Evolutionary conservation across 108 stramenopile genomes (phyloP).

Genomic region (Seminavis robusta): DNA sequence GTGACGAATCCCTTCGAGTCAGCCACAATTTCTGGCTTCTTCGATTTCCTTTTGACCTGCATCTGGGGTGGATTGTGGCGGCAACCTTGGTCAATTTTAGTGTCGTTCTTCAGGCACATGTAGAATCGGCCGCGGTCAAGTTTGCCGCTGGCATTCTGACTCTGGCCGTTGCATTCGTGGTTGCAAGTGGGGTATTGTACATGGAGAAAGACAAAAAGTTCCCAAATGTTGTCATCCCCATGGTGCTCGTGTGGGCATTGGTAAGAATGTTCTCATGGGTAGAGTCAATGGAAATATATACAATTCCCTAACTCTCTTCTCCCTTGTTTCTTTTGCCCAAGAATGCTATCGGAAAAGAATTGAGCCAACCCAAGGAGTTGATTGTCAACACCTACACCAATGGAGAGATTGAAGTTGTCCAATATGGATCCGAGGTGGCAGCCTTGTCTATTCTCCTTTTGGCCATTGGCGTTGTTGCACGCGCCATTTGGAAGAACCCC

Average conservation of each 20-base stretch:
- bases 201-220: no score
- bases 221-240: constrained; percentile 60
- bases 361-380: constrained; percentile 42
- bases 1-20: background rate
- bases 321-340: no score
- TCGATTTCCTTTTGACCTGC: constrained; percentile 78
- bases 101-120: constrained; percentile 51
- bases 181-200: constrained; percentile 25
- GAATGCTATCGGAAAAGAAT: no score
- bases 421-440: background rate
- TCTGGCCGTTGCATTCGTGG: constrained; percentile 43
- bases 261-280: constrained; percentile 49
- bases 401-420: constrained; percentile 5
- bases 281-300: no score
- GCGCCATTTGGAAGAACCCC: no score
- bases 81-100: constrained; percentile 74
- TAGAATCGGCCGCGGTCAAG: constrained; percentile 32
- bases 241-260: constrained; percentile 68
- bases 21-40: constrained; percentile 54
- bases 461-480: no score
- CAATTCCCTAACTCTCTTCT: no score
- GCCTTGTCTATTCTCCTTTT: background rate
- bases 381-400: constrained; percentile 38
- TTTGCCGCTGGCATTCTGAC: constrained; percentile 43
- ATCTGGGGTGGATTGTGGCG: constrained; percentile 82